Evolutionary conservation across 495 filamentous ascomycete genomes (phyloP).

Genomic region (Aspergillus steynii): DNA sequence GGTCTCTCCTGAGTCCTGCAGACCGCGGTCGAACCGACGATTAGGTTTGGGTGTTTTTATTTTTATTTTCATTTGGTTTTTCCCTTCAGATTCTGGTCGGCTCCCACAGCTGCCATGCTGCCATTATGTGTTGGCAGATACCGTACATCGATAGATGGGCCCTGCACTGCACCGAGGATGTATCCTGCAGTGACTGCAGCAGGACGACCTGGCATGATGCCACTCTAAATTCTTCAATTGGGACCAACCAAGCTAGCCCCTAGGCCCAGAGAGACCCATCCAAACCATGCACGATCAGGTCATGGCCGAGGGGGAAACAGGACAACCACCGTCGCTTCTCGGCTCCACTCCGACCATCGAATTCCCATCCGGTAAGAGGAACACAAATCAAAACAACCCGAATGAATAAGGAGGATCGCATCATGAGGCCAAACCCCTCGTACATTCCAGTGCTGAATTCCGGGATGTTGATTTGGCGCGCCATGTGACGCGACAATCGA

Average conservation of each 20-base stretch:
- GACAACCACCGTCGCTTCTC: neutral
- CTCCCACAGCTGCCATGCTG: neutral
- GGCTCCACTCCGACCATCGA: neutral
- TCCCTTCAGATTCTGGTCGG: neutral
- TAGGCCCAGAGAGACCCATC: neutral
- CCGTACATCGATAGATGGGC: neutral
- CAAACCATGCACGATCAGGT: neutral
- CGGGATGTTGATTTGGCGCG: neutral
- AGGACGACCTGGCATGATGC: neutral
- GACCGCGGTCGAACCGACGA: neutral
- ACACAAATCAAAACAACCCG: neutral
- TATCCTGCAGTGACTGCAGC: neutral
- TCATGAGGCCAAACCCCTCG: neutral
- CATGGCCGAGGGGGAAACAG: neutral
- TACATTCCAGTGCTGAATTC: neutral
- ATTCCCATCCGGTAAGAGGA: neutral
- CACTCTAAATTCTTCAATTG: neutral
- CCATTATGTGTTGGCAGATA: neutral
- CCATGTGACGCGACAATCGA: neutral
- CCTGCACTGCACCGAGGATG: neutral
- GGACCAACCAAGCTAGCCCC: neutral
- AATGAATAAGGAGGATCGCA: neutral
- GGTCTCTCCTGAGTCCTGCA: neutral
- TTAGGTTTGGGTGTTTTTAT: neutral
- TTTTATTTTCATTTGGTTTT: neutral